A percentile compares a stretch with the other conserved stretches of the same genome.
Conservation (phyloP, 139 green algal genomes). For the Closterium sp. region DNA sequence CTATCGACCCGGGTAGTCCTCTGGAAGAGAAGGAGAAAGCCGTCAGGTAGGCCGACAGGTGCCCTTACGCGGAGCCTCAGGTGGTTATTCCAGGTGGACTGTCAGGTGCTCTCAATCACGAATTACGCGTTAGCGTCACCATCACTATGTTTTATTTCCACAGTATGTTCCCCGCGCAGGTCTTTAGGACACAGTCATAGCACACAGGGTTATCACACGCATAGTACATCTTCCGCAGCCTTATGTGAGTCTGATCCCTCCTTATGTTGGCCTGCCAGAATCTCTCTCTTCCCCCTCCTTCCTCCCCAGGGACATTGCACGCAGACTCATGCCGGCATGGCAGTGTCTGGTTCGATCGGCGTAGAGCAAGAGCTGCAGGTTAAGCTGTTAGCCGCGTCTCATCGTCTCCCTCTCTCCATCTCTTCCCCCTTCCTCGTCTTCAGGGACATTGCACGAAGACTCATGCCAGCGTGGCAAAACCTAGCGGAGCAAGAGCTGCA, state of each 20-base stretch:
- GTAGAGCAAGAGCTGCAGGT: not conserved
- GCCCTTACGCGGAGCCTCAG: not conserved
- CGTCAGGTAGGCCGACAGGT: not conserved
- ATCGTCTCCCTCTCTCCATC: no score
- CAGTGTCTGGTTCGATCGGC: no score
- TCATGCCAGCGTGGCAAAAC: no score
- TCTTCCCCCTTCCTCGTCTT: no score
- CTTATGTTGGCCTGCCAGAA: no score
- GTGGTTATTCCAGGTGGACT: not conserved
- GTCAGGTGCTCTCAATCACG: not conserved
- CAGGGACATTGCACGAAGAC: no score
- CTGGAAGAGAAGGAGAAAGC: not conserved
- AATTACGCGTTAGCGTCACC: no score
- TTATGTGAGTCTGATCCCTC: not conserved
- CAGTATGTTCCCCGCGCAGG: not conserved
- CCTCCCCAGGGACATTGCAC: no score
- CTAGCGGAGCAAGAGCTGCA: not conserved
- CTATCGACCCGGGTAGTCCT: not conserved
- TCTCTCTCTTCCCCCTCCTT: no score
- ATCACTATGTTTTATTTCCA: no score
- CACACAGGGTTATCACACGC: not conserved
- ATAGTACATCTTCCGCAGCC: not conserved
- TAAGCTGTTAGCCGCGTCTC: no score
- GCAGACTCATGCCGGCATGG: no score
- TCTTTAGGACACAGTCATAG: not conserved